Evolutionary conservation across 2,329 filamentous ascomycete species (phyloP), one percentile per base, ranked within the genome.

Genomic region (Phyllosticta citriasiana): DNA sequence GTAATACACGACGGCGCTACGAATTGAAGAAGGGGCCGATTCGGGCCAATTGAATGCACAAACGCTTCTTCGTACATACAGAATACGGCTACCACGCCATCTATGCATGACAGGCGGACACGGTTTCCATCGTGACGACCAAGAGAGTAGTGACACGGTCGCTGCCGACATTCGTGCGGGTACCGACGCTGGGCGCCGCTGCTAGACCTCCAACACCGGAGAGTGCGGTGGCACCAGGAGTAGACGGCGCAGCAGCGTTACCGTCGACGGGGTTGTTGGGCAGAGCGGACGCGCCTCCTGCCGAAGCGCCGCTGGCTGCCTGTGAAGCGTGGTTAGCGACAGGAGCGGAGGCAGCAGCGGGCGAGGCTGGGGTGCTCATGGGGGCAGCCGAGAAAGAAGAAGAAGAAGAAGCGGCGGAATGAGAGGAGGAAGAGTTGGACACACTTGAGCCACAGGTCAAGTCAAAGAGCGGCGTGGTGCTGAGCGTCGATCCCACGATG

Each of bases 401-500:
- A 47, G 53, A 24, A 10, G 60, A 24, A 51, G 50, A 25, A 4
- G 33, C n/a, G 1, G 26, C 27, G 24, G 27, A 33, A 68, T 35
- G 53, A 66, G 59, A 9, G 63, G 62, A 59, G 65, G 53, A 59
- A 0, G 52, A 16, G 19, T 25, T 24, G 33, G 22, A 33, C 30
- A 50, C 26, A 16, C 9, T 25, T 8, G 61, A 51, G 12, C 66
- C 66, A 66, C 73, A 75, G 8, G 71, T 68, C 53, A 75, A 60
- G 62, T 74, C 70, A 53, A 71, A 76, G 57, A 73, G 35, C 2
- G 73, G 71, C 22, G 65, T 64, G 1, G 72, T 68, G 64, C 66
- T 64, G 9, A 71, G 66, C 58, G 72, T 69, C n/a, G 65, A 67
- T 2, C 84, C 83, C 60, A 89, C 77, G 66, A 93, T 77, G 61